Base-by-base conservation (phyloP, 2,329 filamentous ascomycete species). In the Spiromastix sp. region DNA sequence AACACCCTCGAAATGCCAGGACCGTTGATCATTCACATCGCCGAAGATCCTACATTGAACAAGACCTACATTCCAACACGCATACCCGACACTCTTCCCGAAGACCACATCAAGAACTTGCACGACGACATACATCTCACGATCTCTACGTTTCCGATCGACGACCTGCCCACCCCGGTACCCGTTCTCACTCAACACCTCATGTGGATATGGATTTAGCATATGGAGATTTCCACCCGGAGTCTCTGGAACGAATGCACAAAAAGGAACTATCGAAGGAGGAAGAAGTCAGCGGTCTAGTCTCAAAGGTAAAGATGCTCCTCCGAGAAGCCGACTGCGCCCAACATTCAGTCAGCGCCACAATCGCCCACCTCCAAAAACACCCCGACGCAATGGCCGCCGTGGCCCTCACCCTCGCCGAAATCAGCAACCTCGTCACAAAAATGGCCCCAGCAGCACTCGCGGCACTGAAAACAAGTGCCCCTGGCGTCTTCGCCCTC, bases 361-460 rank as follows among this genome's bases (percentile, higher is more conserved):
- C 85, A 42, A 94, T 98, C 48, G 67, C 79, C 29, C 81, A 85
- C 45, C 64, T 87, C 3, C 80, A 85, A 52, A 75, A 77, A 67
- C 89, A 79, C 56, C 87, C 91, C 0, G 85, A 98, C 45, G 84
- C 85, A 2, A 85, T 95, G 35, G 91, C 91, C 2, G 89, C 91
- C 6, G 89, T 98, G 1, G 93, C 87, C 0, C 71, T 98, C 20
- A 87, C 89, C 0, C 72, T 98, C 5, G 89, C 86, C 9, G 91
- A 98, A 60, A 81, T 98, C 44, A 91, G 83, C 41, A 80, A 79
- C 16, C 60, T 96, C 3, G 71, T 85, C 1, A 72, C 74, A 34
- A 93, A 93, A 56, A 80, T 95, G 71, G 84, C 82, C 1, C 91
- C 91, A 0, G 74, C 77, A 1, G 83, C 89, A 13, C 64, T 98